Evolutionary conservation across 2,329 filamentous ascomycete genomes (phyloP).

Genomic region (Dactylellina cionopaga): DNA sequence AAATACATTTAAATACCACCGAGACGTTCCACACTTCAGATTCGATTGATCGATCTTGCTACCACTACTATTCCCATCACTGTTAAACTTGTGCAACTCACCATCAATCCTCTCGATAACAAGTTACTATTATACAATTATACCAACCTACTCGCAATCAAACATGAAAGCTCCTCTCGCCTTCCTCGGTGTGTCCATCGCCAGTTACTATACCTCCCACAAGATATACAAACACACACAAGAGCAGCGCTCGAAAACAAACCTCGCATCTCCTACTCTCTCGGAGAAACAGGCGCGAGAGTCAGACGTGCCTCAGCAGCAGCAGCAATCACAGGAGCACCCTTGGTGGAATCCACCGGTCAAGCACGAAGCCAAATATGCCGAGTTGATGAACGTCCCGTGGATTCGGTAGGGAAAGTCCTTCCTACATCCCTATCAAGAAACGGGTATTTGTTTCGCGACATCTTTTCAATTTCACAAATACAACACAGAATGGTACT

Average conservation of each 20-base stretch:
- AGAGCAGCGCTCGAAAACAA: constrained; percentile 43
- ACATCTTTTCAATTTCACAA: background rate
- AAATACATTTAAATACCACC: constrained; percentile 11
- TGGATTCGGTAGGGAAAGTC: constrained; percentile 33
- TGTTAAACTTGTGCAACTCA: too few relatives aligned
- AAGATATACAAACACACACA: constrained; percentile 48
- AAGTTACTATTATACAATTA: constrained; percentile 1
- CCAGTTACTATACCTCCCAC: constrained; percentile 47
- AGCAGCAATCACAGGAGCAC: constrained; percentile 1
- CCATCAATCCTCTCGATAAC: background rate
- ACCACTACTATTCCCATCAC: too few relatives aligned
- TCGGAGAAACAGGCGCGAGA: constrained; percentile 40
- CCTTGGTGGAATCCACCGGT: constrained; percentile 51
- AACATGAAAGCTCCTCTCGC: constrained; percentile 45
- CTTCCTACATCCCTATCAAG: background rate
- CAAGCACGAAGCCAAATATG: constrained; percentile 47
- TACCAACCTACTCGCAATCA: background rate
- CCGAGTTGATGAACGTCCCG: constrained; percentile 46
- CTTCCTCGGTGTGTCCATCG: constrained; percentile 46
- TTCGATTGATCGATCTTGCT: too few relatives aligned
- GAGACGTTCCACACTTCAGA: background rate
- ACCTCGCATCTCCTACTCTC: constrained; percentile 10
- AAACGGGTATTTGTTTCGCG: background rate
- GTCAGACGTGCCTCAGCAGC: constrained; percentile 7
- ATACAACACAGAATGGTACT: background rate